Conservation (phyloP, 371 early-diverging fungal genomes). For the Mortierella sp. region DNA sequence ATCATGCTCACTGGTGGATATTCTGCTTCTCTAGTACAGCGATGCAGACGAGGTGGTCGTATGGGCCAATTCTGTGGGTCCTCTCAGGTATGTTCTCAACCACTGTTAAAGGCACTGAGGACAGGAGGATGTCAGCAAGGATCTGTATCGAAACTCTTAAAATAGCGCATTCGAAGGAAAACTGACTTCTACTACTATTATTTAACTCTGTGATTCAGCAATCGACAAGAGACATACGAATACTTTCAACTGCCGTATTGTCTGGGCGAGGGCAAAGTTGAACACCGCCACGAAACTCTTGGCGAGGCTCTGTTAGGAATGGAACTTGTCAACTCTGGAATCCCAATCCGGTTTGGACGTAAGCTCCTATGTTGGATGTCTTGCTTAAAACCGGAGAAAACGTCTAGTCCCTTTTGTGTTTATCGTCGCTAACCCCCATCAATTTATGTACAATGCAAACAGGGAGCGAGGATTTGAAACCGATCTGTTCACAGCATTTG, state of each 20-base stretch:
- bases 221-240: slow-evolving; percentile 84
- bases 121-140: too few species aligned
- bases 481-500: slow-evolving; percentile 58
- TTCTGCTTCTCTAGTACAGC: slow-evolving; percentile 67
- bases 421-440: too few species aligned
- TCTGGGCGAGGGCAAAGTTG: slow-evolving; percentile 63
- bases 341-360: slow-evolving; percentile 71
- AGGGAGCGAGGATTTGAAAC: slow-evolving; percentile 18
- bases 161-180: too few species aligned
- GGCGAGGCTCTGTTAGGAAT: slow-evolving; percentile 87
- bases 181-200: background rate
- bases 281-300: slow-evolving; percentile 82
- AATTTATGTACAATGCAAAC: background rate
- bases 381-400: background rate
- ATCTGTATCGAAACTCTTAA: too few species aligned
- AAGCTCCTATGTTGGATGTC: slow-evolving; percentile 7
- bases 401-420: background rate
- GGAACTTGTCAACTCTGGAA: slow-evolving; percentile 79
- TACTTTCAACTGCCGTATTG: slow-evolving; percentile 85
- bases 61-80: slow-evolving; percentile 87
- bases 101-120: too few species aligned
- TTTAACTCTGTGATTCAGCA: slow-evolving; percentile 29
- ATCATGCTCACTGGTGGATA: too few species aligned
- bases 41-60: slow-evolving; percentile 67
- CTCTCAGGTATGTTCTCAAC: slow-evolving; percentile 44